phyloP scores from a whole-genome alignment of 768 basidiomycete species.

The Stropharia rugosoannulata region DNA sequence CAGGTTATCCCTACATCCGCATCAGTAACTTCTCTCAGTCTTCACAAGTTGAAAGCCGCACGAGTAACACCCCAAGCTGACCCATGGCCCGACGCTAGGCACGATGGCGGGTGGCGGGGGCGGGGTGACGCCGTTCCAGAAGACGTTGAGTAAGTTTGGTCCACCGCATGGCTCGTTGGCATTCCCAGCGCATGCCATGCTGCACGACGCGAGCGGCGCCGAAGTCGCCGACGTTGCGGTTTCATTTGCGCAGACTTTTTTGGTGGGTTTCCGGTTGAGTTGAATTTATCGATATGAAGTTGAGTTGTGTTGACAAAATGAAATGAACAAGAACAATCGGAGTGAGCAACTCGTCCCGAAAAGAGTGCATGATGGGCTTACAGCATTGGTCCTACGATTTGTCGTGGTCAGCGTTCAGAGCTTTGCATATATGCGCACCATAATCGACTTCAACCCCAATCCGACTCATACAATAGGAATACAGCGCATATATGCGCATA shows the following conservation, averaged over 20 bases:
- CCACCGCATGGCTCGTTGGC: slow-evolving; percentile 60
- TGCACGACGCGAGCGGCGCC: slow-evolving; percentile 49
- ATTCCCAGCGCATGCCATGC: slow-evolving; percentile 61
- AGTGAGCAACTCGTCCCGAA: not conserved
- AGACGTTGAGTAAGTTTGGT: slow-evolving; percentile 57
- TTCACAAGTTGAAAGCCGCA: slow-evolving; percentile 20
- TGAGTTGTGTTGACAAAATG: not conserved
- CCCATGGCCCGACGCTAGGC: slow-evolving; percentile 60
- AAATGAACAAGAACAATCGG: not conserved
- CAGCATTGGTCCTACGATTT: slow-evolving; percentile 27
- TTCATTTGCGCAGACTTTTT: slow-evolving; percentile 66
- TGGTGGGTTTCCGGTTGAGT: not conserved
- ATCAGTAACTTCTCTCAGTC: not conserved
- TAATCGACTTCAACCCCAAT: too few species aligned
- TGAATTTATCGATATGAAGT: not conserved
- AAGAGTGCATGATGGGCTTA: slow-evolving; percentile 17
- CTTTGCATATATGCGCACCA: too few species aligned
- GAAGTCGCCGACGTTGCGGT: slow-evolving; percentile 44
- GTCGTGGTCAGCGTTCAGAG: not conserved
- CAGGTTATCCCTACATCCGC: slow-evolving; percentile 38
- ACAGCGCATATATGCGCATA: too few species aligned
- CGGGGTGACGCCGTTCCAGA: slow-evolving; percentile 58
- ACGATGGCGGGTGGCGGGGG: slow-evolving; percentile 55
- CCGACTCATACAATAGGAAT: too few species aligned
- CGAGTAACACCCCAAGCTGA: slow-evolving; percentile 76